These are phyloP conservation scores for Pichia kudriavzevii DNA, from an alignment of 1,139 yeast genomes.

Conservation along the genomic window DNA sequence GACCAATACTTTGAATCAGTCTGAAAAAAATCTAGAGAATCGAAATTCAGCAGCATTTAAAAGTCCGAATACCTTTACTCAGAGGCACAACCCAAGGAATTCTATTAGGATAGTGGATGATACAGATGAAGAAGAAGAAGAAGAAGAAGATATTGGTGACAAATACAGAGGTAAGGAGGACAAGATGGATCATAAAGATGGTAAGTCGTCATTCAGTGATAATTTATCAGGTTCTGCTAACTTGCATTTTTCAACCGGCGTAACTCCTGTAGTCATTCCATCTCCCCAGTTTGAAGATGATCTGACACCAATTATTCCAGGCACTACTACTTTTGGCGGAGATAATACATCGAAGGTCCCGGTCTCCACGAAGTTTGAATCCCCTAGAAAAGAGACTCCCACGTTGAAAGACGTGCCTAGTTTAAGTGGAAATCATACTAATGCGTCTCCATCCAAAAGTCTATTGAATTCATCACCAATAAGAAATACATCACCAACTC, in stretches of 20 bases:
- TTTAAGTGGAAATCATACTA: neutral
- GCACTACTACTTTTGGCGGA: no score
- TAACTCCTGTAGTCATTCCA: conserved; percentile 3
- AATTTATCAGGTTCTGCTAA: conserved; percentile 7
- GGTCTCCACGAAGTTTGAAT: no score
- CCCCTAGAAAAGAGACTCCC: no score
- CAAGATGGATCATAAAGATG: no score
- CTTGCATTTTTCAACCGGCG: conserved; percentile 1
- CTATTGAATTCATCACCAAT: conserved; percentile 12
- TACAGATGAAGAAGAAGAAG: no score
- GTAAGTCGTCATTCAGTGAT: conserved; percentile 6
- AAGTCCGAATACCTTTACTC: conserved; percentile 8
- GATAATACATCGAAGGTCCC: no score
- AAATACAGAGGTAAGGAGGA: no score
- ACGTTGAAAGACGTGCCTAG: conserved; percentile 3
- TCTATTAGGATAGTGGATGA: conserved; percentile 23
- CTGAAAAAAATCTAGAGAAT: neutral
- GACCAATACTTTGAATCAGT: neutral
- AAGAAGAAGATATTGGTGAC: no score
- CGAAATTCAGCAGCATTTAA: neutral
- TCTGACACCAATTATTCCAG: no score
- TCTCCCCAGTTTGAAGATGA: conserved; percentile 1
- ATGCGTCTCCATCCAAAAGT: conserved; percentile 9
- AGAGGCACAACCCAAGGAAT: conserved; percentile 9
- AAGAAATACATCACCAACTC: conserved; percentile 14